Conservation (phyloP, 192 early-diverging fungal species). For the Coemansia asiatica region DNA sequence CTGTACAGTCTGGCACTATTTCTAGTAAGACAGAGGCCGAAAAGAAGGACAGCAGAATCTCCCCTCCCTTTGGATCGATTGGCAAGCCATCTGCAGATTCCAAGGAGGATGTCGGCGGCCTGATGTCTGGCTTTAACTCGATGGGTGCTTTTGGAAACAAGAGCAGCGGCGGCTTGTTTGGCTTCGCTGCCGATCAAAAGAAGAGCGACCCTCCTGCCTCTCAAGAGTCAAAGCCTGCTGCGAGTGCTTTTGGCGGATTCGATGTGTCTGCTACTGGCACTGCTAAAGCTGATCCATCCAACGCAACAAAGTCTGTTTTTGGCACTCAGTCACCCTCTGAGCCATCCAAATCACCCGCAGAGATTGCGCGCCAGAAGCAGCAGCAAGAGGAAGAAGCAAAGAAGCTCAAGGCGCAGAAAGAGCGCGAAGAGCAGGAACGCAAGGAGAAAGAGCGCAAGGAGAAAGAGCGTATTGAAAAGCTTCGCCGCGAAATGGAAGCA, state of each 20-base stretch:
- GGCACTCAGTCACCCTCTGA: background rate
- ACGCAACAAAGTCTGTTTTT: background rate
- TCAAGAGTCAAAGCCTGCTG: no score
- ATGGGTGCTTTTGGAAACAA: no score
- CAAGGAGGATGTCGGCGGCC: no score
- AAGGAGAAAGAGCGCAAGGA: slow-evolving; percentile 24
- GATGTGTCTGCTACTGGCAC: background rate
- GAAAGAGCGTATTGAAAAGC: slow-evolving; percentile 11
- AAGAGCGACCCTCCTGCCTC: background rate
- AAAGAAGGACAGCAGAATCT: background rate
- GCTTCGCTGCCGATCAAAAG: no score
- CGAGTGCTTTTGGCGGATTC: background rate
- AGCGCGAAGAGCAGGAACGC: slow-evolving; percentile 13
- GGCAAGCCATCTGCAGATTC: background rate
- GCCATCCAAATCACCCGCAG: background rate
- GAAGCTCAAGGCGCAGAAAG: slow-evolving; percentile 1
- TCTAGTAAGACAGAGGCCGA: slow-evolving; percentile 8
- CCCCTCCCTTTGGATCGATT: background rate
- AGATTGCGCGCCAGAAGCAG: background rate
- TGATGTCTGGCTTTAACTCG: no score
- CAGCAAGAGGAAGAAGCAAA: slow-evolving; percentile 4
- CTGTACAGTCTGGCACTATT: slow-evolving; percentile 17
- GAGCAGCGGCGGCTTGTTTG: no score
- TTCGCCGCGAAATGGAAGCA: slow-evolving; percentile 24
- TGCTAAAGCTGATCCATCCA: background rate